These are phyloP conservation scores for Fusarium neocosmosporiellum DNA, from an alignment of 2,329 filamentous ascomycete species.

Conservation along the genomic window DNA sequence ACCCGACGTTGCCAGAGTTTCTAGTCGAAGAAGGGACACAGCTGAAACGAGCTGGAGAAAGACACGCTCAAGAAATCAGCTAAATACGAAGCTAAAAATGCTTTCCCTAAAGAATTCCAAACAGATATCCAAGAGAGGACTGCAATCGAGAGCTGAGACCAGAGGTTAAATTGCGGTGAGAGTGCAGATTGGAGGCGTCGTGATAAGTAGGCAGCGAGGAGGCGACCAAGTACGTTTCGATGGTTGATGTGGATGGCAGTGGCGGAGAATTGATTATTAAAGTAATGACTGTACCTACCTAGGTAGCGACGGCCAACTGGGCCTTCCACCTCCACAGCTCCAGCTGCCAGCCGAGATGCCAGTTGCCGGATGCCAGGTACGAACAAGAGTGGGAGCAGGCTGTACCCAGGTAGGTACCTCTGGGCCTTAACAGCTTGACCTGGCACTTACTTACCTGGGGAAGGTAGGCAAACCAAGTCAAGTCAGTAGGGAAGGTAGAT, in stretches of 20 bases:
- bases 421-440: neutral
- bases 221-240: neutral
- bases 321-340: neutral
- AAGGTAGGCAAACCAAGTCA: neutral
- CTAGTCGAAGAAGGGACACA: neutral
- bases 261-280: slow-evolving; percentile 3
- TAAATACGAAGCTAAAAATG: neutral
- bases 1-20: neutral
- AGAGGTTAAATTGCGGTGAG: neutral
- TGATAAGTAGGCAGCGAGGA: neutral
- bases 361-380: neutral
- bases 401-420: neutral
- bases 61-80: neutral
- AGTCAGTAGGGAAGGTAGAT: neutral
- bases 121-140: neutral
- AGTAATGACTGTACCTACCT: neutral
- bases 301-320: neutral
- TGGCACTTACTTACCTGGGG: neutral
- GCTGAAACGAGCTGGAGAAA: slow-evolving; percentile 6
- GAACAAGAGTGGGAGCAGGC: neutral
- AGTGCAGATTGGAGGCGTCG: neutral
- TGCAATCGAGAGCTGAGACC: neutral
- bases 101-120: slow-evolving; percentile 3
- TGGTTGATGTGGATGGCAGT: neutral
- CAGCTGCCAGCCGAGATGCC: neutral